phyloP scores from a whole-genome alignment of 345 rosid genomes.

The Punica granatum region DNA sequence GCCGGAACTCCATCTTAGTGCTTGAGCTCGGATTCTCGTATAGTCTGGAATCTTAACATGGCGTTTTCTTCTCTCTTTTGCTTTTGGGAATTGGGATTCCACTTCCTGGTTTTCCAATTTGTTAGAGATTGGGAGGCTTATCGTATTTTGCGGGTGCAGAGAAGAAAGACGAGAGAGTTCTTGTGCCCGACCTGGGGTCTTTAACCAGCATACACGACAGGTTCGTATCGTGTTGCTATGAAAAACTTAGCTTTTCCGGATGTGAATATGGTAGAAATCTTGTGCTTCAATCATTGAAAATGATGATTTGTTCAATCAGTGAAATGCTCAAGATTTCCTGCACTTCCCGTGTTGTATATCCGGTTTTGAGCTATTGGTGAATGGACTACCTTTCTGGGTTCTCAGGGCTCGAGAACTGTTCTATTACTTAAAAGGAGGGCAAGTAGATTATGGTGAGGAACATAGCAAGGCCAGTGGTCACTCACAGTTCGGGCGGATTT shows the following conservation, averaged over 20 bases:
- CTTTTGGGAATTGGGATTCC: slow-evolving; percentile 1
- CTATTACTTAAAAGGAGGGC: slow-evolving; percentile 90
- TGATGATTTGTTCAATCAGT: background rate
- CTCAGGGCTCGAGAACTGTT: slow-evolving; percentile 89
- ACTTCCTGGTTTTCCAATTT: background rate
- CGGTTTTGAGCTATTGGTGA: background rate
- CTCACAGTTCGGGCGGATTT: slow-evolving; percentile 69
- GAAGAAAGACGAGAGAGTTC: slow-evolving; percentile 89
- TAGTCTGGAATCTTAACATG: background rate
- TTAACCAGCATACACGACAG: slow-evolving; percentile 85
- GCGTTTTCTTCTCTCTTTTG: background rate
- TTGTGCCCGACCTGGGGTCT: slow-evolving; percentile 97
- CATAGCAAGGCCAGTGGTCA: slow-evolving; percentile 93
- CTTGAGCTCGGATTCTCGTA: background rate
- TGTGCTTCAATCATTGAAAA: background rate
- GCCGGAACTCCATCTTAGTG: background rate
- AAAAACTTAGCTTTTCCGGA: background rate
- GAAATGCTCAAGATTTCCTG: background rate
- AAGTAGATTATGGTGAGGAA: slow-evolving; percentile 84
- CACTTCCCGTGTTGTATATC: background rate
- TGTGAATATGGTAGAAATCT: background rate
- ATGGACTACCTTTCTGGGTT: background rate
- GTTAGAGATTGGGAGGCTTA: slow-evolving; percentile 71
- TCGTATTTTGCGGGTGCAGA: slow-evolving; percentile 98
- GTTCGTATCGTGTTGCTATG: slow-evolving; percentile 18